These are phyloP conservation scores for Vanderwaltozyma yarrowii DNA, from an alignment of 805 yeast species.

Conservation along the genomic window DNA sequence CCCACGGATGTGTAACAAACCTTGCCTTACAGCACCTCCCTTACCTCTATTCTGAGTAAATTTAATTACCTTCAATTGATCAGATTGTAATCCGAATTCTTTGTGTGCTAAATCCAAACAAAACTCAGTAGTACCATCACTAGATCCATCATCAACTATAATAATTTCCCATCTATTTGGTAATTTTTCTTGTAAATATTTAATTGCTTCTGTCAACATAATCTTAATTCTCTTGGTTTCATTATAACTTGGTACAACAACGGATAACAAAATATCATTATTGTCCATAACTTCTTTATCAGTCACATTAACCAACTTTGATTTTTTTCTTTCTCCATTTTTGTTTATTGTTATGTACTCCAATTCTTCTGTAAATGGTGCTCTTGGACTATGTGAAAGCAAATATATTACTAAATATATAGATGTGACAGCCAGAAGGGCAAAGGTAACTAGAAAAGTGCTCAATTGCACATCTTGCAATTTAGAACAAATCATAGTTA, in stretches of 20 bases:
- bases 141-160: constrained; percentile 87
- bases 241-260: constrained; percentile 90
- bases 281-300: constrained; percentile 5
- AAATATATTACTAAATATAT: constrained; percentile 34
- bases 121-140: constrained; percentile 64
- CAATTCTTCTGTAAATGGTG: constrained; percentile 42
- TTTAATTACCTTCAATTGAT: constrained; percentile 57
- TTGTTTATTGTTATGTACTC: constrained; percentile 41
- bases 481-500: background rate
- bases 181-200: constrained; percentile 35
- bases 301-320: constrained; percentile 17
- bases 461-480: background rate
- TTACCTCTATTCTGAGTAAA: constrained; percentile 79
- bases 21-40: constrained; percentile 96
- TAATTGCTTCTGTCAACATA: constrained; percentile 65
- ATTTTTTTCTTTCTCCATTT: constrained; percentile 22
- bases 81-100: constrained; percentile 41
- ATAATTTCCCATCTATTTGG: constrained; percentile 48
- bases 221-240: constrained; percentile 62
- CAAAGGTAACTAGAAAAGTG: background rate
- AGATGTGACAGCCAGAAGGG: constrained; percentile 3
- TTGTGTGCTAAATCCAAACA: constrained; percentile 50
- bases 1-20: constrained; percentile 69
- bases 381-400: constrained; percentile 57
- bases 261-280: constrained; percentile 47